Evolutionary conservation across 805 yeast genomes (phyloP), one percentile per base, ranked within the genome.

Genomic region (Saccharomyces cerevisiae): DNA sequence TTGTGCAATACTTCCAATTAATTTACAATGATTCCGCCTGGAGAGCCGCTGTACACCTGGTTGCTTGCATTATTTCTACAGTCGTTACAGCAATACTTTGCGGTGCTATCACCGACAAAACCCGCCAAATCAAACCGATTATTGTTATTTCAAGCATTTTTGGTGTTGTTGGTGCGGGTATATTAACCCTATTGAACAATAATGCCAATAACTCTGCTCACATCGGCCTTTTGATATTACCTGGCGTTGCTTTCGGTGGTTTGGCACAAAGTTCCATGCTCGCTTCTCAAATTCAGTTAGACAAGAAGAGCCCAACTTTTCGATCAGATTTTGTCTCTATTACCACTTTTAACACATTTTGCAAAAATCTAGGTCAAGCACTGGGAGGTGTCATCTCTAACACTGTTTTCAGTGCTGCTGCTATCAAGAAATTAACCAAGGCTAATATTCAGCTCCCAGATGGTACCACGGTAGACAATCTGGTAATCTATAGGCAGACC

Each of bases 201-300:
- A 57, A 67, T 43, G 67, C 77, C 1, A 53, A 61, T 2, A 52
- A 55, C 5, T 51, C 68, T 0, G 41, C 62, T 41, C 67, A 66
- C 41, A 73, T 74, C 41, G 79, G 78, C 2, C 59, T 64, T 22
- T 53, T 73, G 50, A 73, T 75, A 41, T 62, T 73, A 17, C 68
- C 72, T 2, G 78, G 78, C 52, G 51, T 71, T 10, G 70, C 68
- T 2, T 59, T 73, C 36, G 79, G 78, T 26, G 51, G 64, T 3
- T 55, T 62, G 27, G 57, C 72, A 58, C 78, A 73, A 56, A 54
- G 70, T 21, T 57, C 67, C 4, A 36, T 70, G 51, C 55, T 71
- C 43, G 62, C 69, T 17, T 57, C 65, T n/a, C 75, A 72, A 55
- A 46, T 70, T 8, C 63, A 60, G 36, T 51, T 64, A 27, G 67